Percentiles rank a stretch among this genome's conserved stretches.
Evolutionary conservation across 2,329 filamentous ascomycete genomes (phyloP).

Genomic region (Aspergillus japonicus): DNA sequence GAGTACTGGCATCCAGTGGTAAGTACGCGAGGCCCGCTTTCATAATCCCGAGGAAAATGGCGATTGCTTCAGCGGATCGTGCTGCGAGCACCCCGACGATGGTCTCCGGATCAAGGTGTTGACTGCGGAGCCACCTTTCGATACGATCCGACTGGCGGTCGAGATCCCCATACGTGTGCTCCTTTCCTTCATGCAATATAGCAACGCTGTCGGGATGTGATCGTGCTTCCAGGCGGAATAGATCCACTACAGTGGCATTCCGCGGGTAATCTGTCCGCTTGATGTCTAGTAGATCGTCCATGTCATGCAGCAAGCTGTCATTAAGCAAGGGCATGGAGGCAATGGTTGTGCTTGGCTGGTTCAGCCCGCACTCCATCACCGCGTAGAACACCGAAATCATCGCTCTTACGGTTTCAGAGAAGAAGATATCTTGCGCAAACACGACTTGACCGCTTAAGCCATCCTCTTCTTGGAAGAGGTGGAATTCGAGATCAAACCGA

Average conservation of each 20-base stretch:
- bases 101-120: not conserved
- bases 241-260: not conserved
- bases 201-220: not conserved
- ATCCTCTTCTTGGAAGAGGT: not conserved
- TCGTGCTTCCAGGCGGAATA: not conserved
- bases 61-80: constrained; percentile 4
- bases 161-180: constrained; percentile 2
- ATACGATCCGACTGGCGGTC: constrained; percentile 3
- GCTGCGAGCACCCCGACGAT: not conserved
- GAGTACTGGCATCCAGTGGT: not conserved
- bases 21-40: constrained; percentile 7
- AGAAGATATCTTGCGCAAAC: constrained; percentile 1
- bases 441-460: not conserved
- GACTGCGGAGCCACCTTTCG: not conserved
- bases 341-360: not conserved
- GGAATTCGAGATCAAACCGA: constrained; percentile 7
- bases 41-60: not conserved
- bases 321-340: not conserved
- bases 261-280: not conserved
- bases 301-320: not conserved
- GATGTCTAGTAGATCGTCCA: not conserved
- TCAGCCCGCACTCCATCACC: not conserved
- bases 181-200: not conserved
- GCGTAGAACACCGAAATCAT: constrained; percentile 1
- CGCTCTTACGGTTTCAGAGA: not conserved